Conservation (phyloP, 305 asterid genomes). For the Fraxinus baroniana region DNA sequence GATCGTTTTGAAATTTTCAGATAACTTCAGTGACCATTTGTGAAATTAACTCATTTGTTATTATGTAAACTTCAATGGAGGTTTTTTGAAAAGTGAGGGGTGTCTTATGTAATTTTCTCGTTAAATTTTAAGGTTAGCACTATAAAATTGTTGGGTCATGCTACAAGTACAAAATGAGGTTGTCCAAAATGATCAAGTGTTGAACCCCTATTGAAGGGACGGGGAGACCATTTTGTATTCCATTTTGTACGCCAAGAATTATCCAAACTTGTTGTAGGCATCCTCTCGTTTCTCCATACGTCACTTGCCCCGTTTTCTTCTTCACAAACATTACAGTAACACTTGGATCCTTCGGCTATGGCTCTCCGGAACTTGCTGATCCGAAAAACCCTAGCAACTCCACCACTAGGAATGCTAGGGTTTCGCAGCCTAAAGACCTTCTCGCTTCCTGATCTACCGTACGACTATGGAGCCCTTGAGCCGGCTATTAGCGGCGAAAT, state of each 20-base stretch:
- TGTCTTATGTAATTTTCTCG: not conserved
- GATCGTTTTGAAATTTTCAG: too few relatives aligned
- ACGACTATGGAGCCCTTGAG: slow-evolving; percentile 80
- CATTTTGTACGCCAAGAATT: too few relatives aligned
- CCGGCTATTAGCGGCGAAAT: slow-evolving; percentile 83
- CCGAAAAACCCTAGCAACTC: slow-evolving; percentile 33
- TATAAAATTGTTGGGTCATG: not conserved
- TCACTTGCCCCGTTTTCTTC: slow-evolving; percentile 7
- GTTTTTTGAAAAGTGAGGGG: not conserved
- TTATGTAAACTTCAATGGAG: not conserved
- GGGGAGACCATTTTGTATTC: too few relatives aligned
- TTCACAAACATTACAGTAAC: not conserved
- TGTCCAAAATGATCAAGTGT: too few relatives aligned
- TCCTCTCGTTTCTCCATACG: not conserved
- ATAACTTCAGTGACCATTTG: too few relatives aligned
- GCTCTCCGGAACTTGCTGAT: slow-evolving; percentile 61
- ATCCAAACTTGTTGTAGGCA: too few relatives aligned
- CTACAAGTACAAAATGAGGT: too few relatives aligned
- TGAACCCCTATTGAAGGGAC: too few relatives aligned
- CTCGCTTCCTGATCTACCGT: slow-evolving; percentile 74
- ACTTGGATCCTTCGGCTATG: slow-evolving; percentile 32
- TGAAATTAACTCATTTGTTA: too few relatives aligned
- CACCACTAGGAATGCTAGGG: slow-evolving; percentile 28
- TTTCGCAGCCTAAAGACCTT: slow-evolving; percentile 63
- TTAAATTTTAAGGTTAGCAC: not conserved